Conservation (phyloP, 2,329 filamentous ascomycete species). For the Lasiodiplodia sp. region DNA sequence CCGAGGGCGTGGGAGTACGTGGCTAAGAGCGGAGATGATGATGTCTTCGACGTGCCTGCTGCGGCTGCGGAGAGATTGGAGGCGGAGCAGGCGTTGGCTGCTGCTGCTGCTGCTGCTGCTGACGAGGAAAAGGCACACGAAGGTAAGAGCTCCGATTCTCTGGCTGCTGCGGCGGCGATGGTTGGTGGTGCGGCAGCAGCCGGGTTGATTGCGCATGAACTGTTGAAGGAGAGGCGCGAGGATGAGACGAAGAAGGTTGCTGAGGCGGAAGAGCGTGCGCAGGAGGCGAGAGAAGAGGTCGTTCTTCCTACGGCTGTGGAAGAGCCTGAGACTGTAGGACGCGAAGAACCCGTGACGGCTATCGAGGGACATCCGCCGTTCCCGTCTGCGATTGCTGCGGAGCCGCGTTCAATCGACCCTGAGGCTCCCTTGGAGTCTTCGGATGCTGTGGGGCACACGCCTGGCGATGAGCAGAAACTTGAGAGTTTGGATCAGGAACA, state of each 20-base stretch:
- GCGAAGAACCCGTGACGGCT: background rate
- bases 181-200: conserved; percentile 39
- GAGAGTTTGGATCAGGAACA: no score
- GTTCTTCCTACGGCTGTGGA: background rate
- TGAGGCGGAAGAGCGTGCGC: background rate
- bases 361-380: background rate
- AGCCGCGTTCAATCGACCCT: no score
- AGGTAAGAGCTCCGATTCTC: background rate
- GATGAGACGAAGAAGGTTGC: background rate
- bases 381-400: background rate
- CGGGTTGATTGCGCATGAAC: conserved; percentile 32
- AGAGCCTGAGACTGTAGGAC: background rate
- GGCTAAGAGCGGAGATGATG: background rate
- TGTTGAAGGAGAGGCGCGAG: conserved; percentile 18
- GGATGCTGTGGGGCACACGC: no score
- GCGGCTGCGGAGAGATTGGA: conserved; percentile 6
- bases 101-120: background rate
- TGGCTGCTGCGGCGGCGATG: conserved; percentile 39
- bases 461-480: no score
- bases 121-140: no score
- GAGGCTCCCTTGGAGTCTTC: no score
- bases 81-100: background rate
- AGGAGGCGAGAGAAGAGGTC: background rate
- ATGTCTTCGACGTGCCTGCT: background rate
- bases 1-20: conserved; percentile 65